Conservation (phyloP, 306 rosid species). For the Vigna mungo region DNA sequence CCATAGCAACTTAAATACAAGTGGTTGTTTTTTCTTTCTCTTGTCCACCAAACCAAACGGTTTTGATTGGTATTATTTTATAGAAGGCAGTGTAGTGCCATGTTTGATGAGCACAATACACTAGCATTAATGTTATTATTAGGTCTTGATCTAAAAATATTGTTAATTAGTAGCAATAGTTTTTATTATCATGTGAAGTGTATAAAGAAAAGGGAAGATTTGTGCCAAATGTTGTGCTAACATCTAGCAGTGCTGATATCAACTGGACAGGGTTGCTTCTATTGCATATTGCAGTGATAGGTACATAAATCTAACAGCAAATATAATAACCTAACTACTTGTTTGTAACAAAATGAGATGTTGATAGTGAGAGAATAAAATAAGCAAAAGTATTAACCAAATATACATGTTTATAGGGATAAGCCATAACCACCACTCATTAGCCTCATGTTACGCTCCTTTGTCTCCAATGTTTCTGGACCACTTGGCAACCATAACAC, state of each 20-base stretch:
- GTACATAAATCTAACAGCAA: constrained; percentile 49
- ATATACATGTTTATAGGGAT: constrained; percentile 32
- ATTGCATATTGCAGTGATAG: constrained; percentile 45
- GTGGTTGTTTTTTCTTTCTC: constrained; percentile 5
- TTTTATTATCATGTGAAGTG: constrained; percentile 54
- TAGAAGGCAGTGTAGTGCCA: constrained; percentile 27
- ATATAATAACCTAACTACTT: constrained; percentile 27
- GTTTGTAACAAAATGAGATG: constrained; percentile 41
- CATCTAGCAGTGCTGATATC: constrained; percentile 56
- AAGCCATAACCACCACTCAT: constrained; percentile 46
- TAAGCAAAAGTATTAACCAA: constrained; percentile 28
- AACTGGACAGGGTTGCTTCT: constrained; percentile 43
- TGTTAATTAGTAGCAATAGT: constrained; percentile 38
- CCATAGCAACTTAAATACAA: constrained; percentile 25
- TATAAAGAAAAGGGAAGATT: constrained; percentile 22
- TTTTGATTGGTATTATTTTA: constrained; percentile 29
- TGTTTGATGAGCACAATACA: constrained; percentile 49
- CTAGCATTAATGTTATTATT: constrained; percentile 29
- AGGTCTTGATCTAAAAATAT: constrained; percentile 30
- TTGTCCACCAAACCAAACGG: constrained; percentile 43
- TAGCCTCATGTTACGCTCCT: constrained; percentile 48
- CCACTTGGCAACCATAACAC: constrained; percentile 47
- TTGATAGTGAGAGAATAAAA: constrained; percentile 37
- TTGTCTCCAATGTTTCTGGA: constrained; percentile 64
- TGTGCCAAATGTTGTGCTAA: constrained; percentile 50